Conservation (phyloP, 495 filamentous ascomycete genomes). For the Penicillium argentinense region DNA sequence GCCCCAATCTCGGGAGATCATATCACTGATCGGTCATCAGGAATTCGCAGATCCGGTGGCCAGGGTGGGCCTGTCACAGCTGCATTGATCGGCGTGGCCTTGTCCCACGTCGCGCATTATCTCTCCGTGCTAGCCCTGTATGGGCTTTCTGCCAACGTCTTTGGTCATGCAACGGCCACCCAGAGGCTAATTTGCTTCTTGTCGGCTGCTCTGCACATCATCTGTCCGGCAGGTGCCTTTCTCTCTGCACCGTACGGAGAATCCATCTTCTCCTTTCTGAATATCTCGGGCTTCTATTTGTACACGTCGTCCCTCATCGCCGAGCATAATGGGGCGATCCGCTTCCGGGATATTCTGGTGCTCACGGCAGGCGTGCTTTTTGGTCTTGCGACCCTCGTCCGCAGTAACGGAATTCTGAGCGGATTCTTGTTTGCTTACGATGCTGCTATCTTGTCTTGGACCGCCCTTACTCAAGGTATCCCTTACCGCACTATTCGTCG, state of each 20-base stretch:
- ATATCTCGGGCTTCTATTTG: conserved; percentile 69
- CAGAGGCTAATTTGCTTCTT: conserved; percentile 57
- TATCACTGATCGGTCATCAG: conserved; percentile 12
- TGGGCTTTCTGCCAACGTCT: conserved; percentile 45
- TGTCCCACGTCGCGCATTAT: conserved; percentile 74
- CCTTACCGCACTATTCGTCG: conserved; percentile 36
- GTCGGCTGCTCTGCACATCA: conserved; percentile 70
- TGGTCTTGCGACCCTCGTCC: conserved; percentile 69
- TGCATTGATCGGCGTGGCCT: conserved; percentile 55
- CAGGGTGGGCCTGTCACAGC: conserved; percentile 22
- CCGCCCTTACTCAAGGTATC: conserved; percentile 29
- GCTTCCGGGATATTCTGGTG: conserved; percentile 45
- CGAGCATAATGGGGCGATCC: conserved; percentile 16
- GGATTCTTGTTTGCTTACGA: conserved; percentile 70
- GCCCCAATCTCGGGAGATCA: not conserved
- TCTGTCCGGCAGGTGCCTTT: conserved; percentile 87
- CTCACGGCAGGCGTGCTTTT: conserved; percentile 67
- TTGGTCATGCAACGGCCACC: conserved; percentile 25
- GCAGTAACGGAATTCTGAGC: conserved; percentile 86
- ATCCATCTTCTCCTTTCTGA: conserved; percentile 73
- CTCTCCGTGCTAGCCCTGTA: conserved; percentile 71
- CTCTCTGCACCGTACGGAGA: conserved; percentile 87
- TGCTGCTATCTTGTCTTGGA: conserved; percentile 34
- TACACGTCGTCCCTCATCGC: conserved; percentile 59
- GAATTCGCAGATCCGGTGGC: conserved; percentile 24